Conservation (phyloP, 805 yeast species). For the Nakazawaea wyomingensis region DNA sequence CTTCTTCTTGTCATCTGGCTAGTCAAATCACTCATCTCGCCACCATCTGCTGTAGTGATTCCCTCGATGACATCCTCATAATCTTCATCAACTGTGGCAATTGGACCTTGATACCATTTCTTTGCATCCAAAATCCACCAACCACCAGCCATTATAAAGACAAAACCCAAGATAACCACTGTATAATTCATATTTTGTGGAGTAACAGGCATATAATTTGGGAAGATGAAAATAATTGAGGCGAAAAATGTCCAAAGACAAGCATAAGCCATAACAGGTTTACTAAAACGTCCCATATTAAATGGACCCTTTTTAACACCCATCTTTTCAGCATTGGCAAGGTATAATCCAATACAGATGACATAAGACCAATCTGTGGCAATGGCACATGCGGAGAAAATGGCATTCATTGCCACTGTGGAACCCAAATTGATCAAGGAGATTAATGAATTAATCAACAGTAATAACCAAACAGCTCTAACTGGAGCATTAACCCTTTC, state of each 20-base stretch:
- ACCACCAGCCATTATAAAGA: conserved; percentile 29
- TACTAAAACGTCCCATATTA: conserved; percentile 38
- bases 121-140: conserved; percentile 47
- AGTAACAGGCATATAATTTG: conserved; percentile 39
- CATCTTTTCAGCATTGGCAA: conserved; percentile 37
- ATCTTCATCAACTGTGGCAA: conserved; percentile 37
- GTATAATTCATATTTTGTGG: conserved; percentile 50
- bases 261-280: conserved; percentile 34
- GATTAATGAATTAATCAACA: conserved; percentile 36
- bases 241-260: conserved; percentile 42
- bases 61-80: conserved; percentile 18
- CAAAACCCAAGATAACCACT: conserved; percentile 40
- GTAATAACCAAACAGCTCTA: conserved; percentile 38
- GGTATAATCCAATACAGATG: conserved; percentile 36
- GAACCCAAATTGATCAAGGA: conserved; percentile 39
- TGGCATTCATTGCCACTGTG: conserved; percentile 45
- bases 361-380: conserved; percentile 48
- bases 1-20: background rate
- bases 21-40: background rate
- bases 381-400: conserved; percentile 49
- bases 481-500: conserved; percentile 37
- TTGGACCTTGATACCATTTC: conserved; percentile 54
- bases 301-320: conserved; percentile 47
- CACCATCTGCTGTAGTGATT: background rate
- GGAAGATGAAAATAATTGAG: conserved; percentile 47